phyloP scores from a whole-genome alignment of 75 land plant species.

The Selaginella tamariscina region DNA sequence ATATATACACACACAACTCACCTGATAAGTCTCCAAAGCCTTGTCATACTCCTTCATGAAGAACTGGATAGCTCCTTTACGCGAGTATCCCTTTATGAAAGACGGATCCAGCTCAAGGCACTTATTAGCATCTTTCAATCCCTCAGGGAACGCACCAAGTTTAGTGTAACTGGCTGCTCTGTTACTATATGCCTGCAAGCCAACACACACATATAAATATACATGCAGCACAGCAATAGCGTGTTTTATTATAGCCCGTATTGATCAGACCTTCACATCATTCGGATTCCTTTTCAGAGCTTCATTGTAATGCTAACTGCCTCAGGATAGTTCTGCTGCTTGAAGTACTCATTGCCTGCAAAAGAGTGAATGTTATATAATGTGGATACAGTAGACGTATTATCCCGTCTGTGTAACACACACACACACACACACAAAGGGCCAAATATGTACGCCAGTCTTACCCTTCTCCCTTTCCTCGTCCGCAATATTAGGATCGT shows the following conservation, averaged over 20 bases:
- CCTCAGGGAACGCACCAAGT: slow-evolving; percentile 89
- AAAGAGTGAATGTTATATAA: too few species aligned
- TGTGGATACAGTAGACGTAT: too few species aligned
- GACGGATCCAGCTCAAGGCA: slow-evolving; percentile 90
- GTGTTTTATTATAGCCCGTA: too few species aligned
- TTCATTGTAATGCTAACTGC: slow-evolving; percentile 87
- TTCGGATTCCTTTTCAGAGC: slow-evolving; percentile 77
- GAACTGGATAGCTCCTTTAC: slow-evolving; percentile 86
- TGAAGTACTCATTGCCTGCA: slow-evolving; percentile 85
- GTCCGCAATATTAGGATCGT: slow-evolving; percentile 78
- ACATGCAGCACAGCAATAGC: too few species aligned
- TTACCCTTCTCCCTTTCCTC: slow-evolving; percentile 92
- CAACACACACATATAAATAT: neutral
- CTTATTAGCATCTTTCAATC: slow-evolving; percentile 91
- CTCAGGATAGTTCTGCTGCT: slow-evolving; percentile 87
- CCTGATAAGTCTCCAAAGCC: slow-evolving; percentile 89
- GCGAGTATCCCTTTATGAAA: slow-evolving; percentile 79
- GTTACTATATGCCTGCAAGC: slow-evolving; percentile 75
- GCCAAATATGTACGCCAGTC: too few species aligned
- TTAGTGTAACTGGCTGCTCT: slow-evolving; percentile 99
- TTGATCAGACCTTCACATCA: slow-evolving; percentile 67
- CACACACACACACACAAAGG: too few species aligned
- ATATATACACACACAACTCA: neutral
- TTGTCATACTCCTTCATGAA: slow-evolving; percentile 99
- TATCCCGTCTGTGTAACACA: too few species aligned